Evolutionary conservation across 768 basidiomycete species (phyloP), one percentile per base, ranked within the genome.

Genomic region (Gymnopilus dilepis): DNA sequence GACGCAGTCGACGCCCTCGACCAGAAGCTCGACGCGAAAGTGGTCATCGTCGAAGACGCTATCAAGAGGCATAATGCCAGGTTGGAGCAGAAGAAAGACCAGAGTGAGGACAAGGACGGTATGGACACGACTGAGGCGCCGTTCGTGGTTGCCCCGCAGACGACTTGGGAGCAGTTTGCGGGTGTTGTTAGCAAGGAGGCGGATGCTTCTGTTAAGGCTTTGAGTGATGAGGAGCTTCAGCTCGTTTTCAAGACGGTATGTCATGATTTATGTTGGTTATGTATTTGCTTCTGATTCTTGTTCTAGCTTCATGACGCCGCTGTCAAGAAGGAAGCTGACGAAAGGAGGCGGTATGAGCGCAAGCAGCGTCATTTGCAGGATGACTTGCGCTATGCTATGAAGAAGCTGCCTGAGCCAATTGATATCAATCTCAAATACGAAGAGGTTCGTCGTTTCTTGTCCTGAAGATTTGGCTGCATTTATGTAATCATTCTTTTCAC

Each of bases 321-420:
- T 12, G 61, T 86, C 41, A 90, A 87, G 73, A 88, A 88, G 63
- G 89, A 91, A 34, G 90, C 90, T 2, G 92, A 95, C 15, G 97
- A 98, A 73, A 92, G 87, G 72, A 82, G 89, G n/a, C 85, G 94
- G 34, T 77, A 87, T 0, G 97, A 99, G 75, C 84, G 95, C 59
- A 88, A 84, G 68, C 87, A 90, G 60, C 84, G 96, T 26, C 92
- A 97, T 73, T 76, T 94, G 63, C 94, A 97, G 69, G 97, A 99
- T 74, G 97, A 99, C 70, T 80, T 99, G 37, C 89, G 97, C 6
- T 97, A 99, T 76, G 97, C 96, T 0, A 80, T 98, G 65, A 95
- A 92, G 77, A 97, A 97, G 72, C 79, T 97, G 6, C 73, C 91
- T 0, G 92, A 95, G 51, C 84, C 92, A 1, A 74, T 98, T 38